Conservation (phyloP, 306 rosid species). For the Sechiopsis laciniata region DNA sequence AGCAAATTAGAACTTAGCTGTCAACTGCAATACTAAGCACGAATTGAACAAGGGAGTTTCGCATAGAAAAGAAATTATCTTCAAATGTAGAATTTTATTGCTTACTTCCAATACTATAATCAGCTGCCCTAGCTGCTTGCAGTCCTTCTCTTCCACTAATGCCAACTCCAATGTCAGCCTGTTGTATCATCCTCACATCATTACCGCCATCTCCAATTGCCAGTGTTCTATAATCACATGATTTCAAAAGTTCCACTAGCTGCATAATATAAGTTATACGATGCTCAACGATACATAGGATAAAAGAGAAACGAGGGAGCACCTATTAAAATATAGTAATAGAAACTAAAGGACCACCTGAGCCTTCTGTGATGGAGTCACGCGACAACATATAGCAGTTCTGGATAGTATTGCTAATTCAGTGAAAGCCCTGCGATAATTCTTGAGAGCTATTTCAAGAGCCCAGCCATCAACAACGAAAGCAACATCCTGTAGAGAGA, state of each 20-base stretch:
- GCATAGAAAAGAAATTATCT: not conserved
- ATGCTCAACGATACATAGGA: conserved; percentile 13
- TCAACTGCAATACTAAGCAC: not conserved
- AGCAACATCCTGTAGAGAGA: conserved; percentile 65
- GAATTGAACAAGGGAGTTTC: not conserved
- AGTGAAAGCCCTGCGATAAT: conserved; percentile 78
- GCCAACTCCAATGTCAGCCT: conserved; percentile 35
- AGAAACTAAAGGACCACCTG: conserved; percentile 47
- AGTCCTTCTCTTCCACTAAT: conserved; percentile 98
- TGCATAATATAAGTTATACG: conserved; percentile 35
- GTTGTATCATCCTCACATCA: conserved; percentile 97
- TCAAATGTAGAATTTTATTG: not conserved
- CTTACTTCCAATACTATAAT: conserved; percentile 97
- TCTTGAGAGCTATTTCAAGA: conserved; percentile 86
- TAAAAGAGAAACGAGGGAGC: not conserved
- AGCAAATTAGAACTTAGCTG: not conserved
- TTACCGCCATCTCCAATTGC: conserved; percentile 99
- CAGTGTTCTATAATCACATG: conserved; percentile 88
- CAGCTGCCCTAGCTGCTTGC: conserved; percentile 99
- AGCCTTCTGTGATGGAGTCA: conserved; percentile 97
- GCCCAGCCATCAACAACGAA: conserved; percentile 99
- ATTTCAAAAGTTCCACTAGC: conserved; percentile 88
- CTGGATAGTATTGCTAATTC: conserved; percentile 93
- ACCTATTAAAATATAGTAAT: conserved; percentile 1
- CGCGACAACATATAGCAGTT: conserved; percentile 98